Percentiles rank a stretch among this genome's conserved stretches.
Evolutionary conservation across 257 asterid genomes (phyloP).

Genomic region (Solanum chmielewskii): DNA sequence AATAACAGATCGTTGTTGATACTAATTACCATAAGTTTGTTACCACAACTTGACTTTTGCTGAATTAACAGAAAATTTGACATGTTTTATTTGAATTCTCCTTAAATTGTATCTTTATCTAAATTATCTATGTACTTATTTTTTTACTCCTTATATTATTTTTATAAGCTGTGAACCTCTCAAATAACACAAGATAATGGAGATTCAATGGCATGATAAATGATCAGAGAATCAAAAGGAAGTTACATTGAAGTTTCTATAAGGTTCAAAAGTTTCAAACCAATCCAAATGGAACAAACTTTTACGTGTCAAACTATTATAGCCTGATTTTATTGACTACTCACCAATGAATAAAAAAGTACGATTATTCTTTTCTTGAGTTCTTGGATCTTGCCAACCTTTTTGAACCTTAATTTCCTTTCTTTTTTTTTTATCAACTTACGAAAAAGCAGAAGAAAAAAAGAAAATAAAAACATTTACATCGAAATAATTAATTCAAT

Average conservation of each 20-base stretch:
- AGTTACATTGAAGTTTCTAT: conserved; percentile 27
- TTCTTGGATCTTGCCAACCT: background rate
- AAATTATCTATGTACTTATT: background rate
- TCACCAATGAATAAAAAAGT: background rate
- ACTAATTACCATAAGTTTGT: background rate
- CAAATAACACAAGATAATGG: background rate
- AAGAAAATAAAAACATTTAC: conserved; percentile 17
- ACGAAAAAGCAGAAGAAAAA: conserved; percentile 32
- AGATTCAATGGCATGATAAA: conserved; percentile 14
- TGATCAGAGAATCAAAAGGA: conserved; percentile 1
- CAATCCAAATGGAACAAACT: conserved; percentile 5
- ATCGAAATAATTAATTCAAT: background rate
- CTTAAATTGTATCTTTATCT: background rate
- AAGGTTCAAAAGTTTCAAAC: background rate
- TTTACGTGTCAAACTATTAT: conserved; percentile 38
- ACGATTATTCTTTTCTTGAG: background rate
- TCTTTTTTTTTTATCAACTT: conserved; percentile 23
- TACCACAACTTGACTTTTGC: background rate
- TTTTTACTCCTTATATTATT: background rate
- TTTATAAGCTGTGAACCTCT: background rate
- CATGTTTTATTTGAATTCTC: background rate
- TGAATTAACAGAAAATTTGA: background rate
- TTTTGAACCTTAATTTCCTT: background rate
- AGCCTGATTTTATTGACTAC: conserved; percentile 57
- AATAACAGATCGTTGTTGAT: background rate